Base-by-base conservation (phyloP, 306 rosid species). In the Malus fusca region DNA sequence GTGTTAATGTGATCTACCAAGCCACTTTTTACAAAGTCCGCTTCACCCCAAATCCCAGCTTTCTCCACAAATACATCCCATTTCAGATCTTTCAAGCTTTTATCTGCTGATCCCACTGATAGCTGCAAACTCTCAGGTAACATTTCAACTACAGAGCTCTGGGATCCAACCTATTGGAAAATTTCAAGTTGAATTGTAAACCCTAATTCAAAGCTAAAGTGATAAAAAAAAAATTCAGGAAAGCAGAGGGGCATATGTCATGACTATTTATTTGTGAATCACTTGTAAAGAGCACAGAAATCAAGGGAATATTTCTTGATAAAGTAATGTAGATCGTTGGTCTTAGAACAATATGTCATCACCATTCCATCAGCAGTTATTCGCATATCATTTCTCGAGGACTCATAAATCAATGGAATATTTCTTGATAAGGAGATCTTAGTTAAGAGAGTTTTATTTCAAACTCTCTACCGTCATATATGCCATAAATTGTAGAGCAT, bases 1-100 rank as follows among this genome's bases (percentile, higher is more conserved):
- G 97, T 94, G 77, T 94, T 92, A 68, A 94, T 89, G 86, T 86
- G 97, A 75, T 94, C 97, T 19, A 94, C 98, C 81, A 94, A 88
- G 46, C 89, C 97, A 63, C 79, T 84, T 84, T 87, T 83, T 55
- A 83, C 75, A 35, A 94, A 84, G 80, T 90, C 98, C 66, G 93
- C 82, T 65, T 83, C 75, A 43, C 88, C 96, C 98, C 98, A 94
- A 65, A 88, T 84, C 77, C 98, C 98, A 43, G 90, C 81, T 17
- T 82, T 87, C 88, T 94, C 98, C 80, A 85, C 86, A 68, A 84
- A 84, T 66, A 92, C 84, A 25, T 84, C 93, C 97, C 97, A 94
- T 74, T 82, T 83, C 7, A 87, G 86, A 73, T 83, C 26, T 44
- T 82, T 79, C 67, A 71, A 77, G 78, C 85, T 83, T 81, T 86